A percentile compares a stretch with the other conserved stretches of the same genome.
Conservation (phyloP, 148 eudicot genomes). For the Arbutus unedo region DNA sequence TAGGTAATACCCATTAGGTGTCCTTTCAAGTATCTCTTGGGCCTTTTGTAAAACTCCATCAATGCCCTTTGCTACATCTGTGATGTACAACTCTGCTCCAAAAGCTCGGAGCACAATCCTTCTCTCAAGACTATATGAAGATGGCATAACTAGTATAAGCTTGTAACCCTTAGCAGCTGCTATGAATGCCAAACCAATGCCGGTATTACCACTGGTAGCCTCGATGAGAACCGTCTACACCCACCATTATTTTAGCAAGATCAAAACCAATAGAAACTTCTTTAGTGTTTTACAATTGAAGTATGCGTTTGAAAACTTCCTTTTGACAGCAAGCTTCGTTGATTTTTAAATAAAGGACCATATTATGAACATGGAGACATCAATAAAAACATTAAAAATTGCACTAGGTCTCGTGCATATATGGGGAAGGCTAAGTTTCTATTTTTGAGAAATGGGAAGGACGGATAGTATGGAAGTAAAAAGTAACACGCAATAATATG, state of each 20-base stretch:
- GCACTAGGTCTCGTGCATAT: not conserved
- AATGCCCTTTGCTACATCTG: slow-evolving; percentile 48
- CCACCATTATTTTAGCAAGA: slow-evolving; percentile 12
- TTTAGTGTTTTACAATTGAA: not conserved
- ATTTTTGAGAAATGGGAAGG: not conserved
- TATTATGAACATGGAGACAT: not conserved
- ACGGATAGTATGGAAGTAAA: no score
- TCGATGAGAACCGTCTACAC: slow-evolving; percentile 76
- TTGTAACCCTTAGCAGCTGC: slow-evolving; percentile 86
- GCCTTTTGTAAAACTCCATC: slow-evolving; percentile 43
- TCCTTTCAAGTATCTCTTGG: slow-evolving; percentile 53
- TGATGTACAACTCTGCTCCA: slow-evolving; percentile 67
- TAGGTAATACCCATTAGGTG: slow-evolving; percentile 56
- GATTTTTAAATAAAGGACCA: not conserved
- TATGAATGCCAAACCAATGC: slow-evolving; percentile 78
- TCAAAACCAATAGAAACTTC: not conserved
- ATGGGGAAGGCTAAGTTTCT: not conserved
- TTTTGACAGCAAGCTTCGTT: not conserved
- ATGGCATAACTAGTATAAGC: slow-evolving; percentile 68
- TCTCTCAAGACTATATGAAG: slow-evolving; percentile 59
- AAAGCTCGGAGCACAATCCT: slow-evolving; percentile 62
- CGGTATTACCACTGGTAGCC: slow-evolving; percentile 82
- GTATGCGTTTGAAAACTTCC: not conserved
- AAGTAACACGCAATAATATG: no score
- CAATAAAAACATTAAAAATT: not conserved